Base-by-base conservation (phyloP, 1,284 basidiomycete species). In the Cutaneotrichosporon mucoides region DNA sequence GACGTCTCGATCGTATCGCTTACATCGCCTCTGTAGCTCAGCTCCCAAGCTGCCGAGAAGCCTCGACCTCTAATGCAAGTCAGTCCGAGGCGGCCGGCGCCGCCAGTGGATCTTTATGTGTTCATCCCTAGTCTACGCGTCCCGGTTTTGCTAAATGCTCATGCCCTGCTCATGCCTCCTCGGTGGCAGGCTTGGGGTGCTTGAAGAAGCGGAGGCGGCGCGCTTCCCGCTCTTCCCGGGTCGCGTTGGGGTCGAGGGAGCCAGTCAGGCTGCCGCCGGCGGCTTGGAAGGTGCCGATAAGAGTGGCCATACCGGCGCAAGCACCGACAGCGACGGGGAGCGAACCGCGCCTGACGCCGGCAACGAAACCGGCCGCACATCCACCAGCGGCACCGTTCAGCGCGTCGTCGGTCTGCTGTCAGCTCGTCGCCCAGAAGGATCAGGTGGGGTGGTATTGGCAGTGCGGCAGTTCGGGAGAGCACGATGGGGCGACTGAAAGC, bases 351-450 rank as follows among this genome's bases (percentile, higher is more conserved):
- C 92, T 67, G 38, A 93, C 81, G 61, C 93, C 93, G 46, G 90
- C 89, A 63, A 96, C 80, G 77, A 96, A 90, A 52, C 93, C 93
- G 57, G 92, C 92, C 53, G 92, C 93, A 79, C 93, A 96, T 58
- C 89, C 93, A 64, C 90, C 93, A 55, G 85, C 85, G 52, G 88
- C 89, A 57, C 89, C 88, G 73, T 94, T 97, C 68, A 90, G 73
- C 40, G 88, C 81, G 73, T 96, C 93, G 66, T 92, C 83, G 68
- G 84, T 88, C 79, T 78, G 61, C 6, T 9, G 45, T 55, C 16
- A 55, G 53, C 49, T 24, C 24, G 24, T 24, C 24, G 24, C 24
- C 24, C 24, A 24, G 24, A 24, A 24, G 24, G 24, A 24, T 24
- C 24, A 24, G 24, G 24, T 24, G 24, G 24, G 24, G 24, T 24